phyloP scores from a whole-genome alignment of 2,329 filamentous ascomycete genomes.

The Aureobasidium sp. region DNA sequence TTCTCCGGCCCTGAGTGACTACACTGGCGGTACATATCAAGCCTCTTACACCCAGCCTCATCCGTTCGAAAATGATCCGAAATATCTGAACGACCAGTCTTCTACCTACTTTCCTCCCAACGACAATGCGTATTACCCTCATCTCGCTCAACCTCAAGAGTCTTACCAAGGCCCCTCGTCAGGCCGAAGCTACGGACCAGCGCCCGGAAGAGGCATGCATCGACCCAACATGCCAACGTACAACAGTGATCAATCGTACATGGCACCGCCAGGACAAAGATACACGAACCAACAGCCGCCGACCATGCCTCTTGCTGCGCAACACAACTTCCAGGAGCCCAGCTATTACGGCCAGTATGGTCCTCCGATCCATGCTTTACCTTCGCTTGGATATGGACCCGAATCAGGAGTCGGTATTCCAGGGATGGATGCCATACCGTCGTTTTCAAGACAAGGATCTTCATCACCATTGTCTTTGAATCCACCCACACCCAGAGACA shows the following conservation, averaged over 20 bases:
- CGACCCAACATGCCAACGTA: conserved; percentile 21
- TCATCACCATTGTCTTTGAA: conserved; percentile 30
- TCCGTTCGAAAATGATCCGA: not conserved
- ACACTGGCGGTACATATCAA: not conserved
- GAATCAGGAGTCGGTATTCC: conserved; percentile 25
- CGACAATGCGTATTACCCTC: not conserved
- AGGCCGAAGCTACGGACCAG: not conserved
- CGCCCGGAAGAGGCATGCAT: conserved; percentile 11
- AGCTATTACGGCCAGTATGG: not conserved
- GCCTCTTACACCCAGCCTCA: not conserved
- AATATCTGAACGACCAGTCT: not conserved
- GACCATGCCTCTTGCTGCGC: not conserved
- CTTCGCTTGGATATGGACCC: conserved; percentile 10
- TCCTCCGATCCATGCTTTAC: not conserved
- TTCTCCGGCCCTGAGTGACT: conserved; percentile 37
- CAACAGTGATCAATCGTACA: conserved; percentile 21
- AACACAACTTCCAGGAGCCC: not conserved
- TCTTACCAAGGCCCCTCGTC: not conserved
- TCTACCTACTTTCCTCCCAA: not conserved
- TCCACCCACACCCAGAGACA: conserved; percentile 33
- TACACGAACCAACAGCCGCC: not conserved
- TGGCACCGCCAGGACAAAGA: not conserved
- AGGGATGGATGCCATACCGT: conserved; percentile 30
- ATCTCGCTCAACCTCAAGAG: not conserved
- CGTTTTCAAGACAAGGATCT: conserved; percentile 35